Evolutionary conservation across 306 rosid species (phyloP).

Genomic region (Casuarina equisetifolia): DNA sequence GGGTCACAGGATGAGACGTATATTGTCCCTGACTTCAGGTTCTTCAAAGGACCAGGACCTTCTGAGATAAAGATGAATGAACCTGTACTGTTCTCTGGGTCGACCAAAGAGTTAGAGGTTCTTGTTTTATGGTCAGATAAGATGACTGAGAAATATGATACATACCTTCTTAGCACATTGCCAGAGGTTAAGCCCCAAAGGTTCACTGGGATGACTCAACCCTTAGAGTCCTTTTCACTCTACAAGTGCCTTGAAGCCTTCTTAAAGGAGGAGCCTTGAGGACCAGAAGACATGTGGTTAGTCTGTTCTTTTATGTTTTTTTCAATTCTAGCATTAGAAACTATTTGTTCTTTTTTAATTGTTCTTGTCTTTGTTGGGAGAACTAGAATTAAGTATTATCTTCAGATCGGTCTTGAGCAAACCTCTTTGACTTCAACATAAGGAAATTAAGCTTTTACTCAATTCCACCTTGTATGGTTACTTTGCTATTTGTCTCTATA

Average conservation of each 20-base stretch:
- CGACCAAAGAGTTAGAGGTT: constrained; percentile 37
- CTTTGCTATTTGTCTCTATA: constrained; percentile 29
- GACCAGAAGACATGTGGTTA: constrained; percentile 92
- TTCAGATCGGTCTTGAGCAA: not conserved
- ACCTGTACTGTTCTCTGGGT: constrained; percentile 28
- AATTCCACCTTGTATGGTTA: not conserved
- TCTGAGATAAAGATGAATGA: constrained; percentile 45
- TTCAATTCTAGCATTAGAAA: constrained; percentile 18
- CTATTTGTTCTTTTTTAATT: not conserved
- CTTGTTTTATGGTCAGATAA: constrained; percentile 59
- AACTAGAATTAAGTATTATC: not conserved
- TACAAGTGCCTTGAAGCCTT: constrained; percentile 85
- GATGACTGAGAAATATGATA: constrained; percentile 58
- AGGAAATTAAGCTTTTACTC: not conserved
- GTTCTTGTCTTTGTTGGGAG: not conserved
- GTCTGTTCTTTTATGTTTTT: constrained; percentile 26
- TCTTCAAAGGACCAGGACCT: constrained; percentile 30
- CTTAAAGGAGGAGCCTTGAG: constrained; percentile 83
- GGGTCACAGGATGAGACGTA: constrained; percentile 38
- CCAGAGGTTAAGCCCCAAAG: constrained; percentile 53
- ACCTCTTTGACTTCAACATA: not conserved
- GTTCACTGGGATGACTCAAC: constrained; percentile 37
- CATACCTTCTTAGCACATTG: constrained; percentile 41
- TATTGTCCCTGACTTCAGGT: constrained; percentile 49
- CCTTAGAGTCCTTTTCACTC: constrained; percentile 54